A percentile compares a stretch with the other conserved stretches of the same genome.
Conservation (phyloP, 345 rosid genomes). For the Aquilaria sinensis region DNA sequence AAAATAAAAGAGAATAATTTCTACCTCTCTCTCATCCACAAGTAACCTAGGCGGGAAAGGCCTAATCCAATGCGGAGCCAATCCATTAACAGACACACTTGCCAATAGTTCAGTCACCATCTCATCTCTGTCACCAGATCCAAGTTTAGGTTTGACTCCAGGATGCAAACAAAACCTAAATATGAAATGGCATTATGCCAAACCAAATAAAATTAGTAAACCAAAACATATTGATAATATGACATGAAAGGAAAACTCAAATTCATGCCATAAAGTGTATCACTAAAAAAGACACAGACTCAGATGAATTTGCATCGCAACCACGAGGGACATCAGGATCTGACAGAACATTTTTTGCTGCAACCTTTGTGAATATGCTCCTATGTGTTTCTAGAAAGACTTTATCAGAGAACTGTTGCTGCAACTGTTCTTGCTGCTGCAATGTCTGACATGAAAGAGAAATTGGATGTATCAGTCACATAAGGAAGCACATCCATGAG, state of each 20-base stretch:
- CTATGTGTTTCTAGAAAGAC: conserved; percentile 39
- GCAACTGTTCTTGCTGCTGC: conserved; percentile 68
- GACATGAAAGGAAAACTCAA: not conserved
- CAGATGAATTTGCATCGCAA: conserved; percentile 65
- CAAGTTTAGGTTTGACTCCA: conserved; percentile 68
- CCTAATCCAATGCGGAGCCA: conserved; percentile 75
- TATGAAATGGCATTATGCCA: conserved; percentile 11
- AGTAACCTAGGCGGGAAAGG: conserved; percentile 82
- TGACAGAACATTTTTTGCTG: conserved; percentile 53
- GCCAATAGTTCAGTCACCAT: conserved; percentile 44
- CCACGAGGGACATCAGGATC: conserved; percentile 84
- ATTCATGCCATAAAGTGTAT: conserved; percentile 3
- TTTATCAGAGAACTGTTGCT: conserved; percentile 52
- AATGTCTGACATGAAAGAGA: conserved; percentile 40
- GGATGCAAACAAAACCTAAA: conserved; percentile 80
- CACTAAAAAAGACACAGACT: conserved; percentile 42
- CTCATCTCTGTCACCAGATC: conserved; percentile 83
- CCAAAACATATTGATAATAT: not conserved
- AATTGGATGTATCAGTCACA: conserved; percentile 8
- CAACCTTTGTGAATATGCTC: conserved; percentile 28
- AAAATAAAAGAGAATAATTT: not conserved
- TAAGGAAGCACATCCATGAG: not conserved
- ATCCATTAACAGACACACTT: conserved; percentile 44
- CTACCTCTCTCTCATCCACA: conserved; percentile 76
- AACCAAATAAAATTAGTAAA: conserved; percentile 17